A percentile compares a stretch with the other conserved stretches of the same genome.
phyloP scores from a whole-genome alignment of 2,329 filamentous ascomycete species.

The Aureobasidium sp. region DNA sequence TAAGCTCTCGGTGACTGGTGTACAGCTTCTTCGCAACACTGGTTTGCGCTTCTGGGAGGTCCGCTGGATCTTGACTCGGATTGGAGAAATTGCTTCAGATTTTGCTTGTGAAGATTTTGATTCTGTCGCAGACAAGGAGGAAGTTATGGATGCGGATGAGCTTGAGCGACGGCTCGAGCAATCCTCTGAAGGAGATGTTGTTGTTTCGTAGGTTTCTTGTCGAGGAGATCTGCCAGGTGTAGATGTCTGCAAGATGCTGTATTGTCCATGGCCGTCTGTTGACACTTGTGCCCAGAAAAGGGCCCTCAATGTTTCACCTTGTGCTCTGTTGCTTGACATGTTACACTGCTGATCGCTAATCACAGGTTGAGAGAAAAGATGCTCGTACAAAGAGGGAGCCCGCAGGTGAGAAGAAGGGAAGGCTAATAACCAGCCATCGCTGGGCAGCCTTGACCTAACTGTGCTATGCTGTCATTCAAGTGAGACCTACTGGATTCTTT shows the following conservation, averaged over 20 bases:
- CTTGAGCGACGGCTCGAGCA: not conserved
- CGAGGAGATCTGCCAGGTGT: not conserved
- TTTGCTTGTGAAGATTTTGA: not conserved
- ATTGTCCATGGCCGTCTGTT: not conserved
- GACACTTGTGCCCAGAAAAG: slow-evolving; percentile 7
- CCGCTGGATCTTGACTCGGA: not conserved
- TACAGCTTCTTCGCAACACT: slow-evolving; percentile 22
- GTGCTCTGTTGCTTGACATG: not conserved
- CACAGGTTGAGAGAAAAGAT: not conserved
- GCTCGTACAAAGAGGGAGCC: slow-evolving; percentile 2
- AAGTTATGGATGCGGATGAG: not conserved
- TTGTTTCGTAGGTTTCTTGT: not conserved
- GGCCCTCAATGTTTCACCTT: not conserved
- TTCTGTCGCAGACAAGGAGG: not conserved
- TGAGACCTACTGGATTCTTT: not conserved
- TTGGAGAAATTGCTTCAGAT: not conserved
- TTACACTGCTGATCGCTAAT: not conserved
- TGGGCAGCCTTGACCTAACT: not conserved
- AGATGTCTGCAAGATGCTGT: not conserved
- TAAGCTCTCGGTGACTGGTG: slow-evolving; percentile 23
- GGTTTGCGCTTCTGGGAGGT: not conserved
- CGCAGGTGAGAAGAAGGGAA: not conserved
- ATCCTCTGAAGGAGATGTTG: not conserved
- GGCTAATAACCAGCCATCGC: not conserved
- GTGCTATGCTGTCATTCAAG: slow-evolving; percentile 8